These are phyloP conservation scores for Flaveria ramosissima DNA, from an alignment of 129 eudicot species.

Conservation along the genomic window DNA sequence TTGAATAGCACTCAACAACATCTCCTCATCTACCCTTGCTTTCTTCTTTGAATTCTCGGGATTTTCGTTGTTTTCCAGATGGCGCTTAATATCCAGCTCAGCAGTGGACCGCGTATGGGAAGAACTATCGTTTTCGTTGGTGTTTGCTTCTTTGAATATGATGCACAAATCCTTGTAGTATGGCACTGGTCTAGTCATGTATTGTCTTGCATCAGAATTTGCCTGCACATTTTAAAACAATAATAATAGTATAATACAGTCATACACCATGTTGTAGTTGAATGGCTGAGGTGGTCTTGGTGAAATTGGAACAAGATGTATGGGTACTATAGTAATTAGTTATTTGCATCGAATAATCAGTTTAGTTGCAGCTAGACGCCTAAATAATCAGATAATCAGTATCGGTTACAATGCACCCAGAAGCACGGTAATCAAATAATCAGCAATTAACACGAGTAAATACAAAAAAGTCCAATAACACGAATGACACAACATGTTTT, in stretches of 20 bases:
- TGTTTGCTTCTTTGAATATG: slow-evolving; percentile 35
- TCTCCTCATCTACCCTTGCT: slow-evolving; percentile 27
- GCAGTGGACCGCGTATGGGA: slow-evolving; percentile 36
- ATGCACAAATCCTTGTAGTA: slow-evolving; percentile 41
- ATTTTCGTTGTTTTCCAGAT: slow-evolving; percentile 19
- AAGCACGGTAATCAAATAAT: not conserved
- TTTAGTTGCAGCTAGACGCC: not conserved
- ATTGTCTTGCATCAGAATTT: slow-evolving; percentile 51
- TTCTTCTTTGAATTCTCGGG: slow-evolving; percentile 39
- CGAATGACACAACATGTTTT: not conserved
- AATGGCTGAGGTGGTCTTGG: not conserved
- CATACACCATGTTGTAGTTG: not conserved
- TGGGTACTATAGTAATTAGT: not conserved
- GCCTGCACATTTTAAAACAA: slow-evolving; percentile 29
- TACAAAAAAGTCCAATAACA: not conserved
- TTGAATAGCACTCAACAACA: slow-evolving; percentile 39
- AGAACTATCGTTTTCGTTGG: slow-evolving; percentile 29
- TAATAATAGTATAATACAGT: too few species aligned
- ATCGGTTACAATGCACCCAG: not conserved
- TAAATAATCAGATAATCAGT: not conserved
- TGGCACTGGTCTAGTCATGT: slow-evolving; percentile 58
- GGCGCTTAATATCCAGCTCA: slow-evolving; percentile 31
- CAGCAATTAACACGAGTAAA: not conserved
- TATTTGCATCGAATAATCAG: not conserved
- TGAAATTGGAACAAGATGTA: not conserved